Conservation (phyloP, 768 basidiomycete genomes). For the Hericium rajendrae region DNA sequence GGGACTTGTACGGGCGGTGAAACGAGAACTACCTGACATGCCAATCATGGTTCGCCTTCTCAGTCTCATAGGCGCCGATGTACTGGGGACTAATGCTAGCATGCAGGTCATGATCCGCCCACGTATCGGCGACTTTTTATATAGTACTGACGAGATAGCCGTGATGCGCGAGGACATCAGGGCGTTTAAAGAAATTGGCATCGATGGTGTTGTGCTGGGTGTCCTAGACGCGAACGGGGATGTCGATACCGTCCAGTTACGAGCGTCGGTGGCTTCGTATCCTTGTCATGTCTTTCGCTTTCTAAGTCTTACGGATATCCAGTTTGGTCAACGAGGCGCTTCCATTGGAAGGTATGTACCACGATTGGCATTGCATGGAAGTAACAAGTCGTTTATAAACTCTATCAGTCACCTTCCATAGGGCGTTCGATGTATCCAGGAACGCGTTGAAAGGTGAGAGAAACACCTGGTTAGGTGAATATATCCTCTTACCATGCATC, state of each 20-base stretch:
- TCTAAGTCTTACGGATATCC: background rate
- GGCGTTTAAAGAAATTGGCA: slow-evolving; percentile 44
- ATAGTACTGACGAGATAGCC: slow-evolving; percentile 51
- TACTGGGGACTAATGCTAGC: too few species aligned
- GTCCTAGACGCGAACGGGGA: slow-evolving; percentile 45
- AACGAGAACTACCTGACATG: slow-evolving; percentile 34
- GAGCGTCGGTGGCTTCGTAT: slow-evolving; percentile 32
- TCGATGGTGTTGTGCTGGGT: slow-evolving; percentile 62
- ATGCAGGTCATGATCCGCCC: slow-evolving; percentile 67
- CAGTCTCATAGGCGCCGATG: background rate
- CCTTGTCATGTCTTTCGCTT: background rate
- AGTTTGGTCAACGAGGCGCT: slow-evolving; percentile 50
- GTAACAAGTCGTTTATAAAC: background rate
- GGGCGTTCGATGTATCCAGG: slow-evolving; percentile 68
- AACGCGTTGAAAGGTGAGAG: slow-evolving; percentile 42
- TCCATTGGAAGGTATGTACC: slow-evolving; percentile 48
- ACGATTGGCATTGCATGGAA: too few species aligned
- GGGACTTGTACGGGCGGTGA: slow-evolving; percentile 58
- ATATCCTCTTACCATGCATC: background rate
- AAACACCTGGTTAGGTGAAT: background rate
- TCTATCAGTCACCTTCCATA: slow-evolving; percentile 60
- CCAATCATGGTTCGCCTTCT: slow-evolving; percentile 54
- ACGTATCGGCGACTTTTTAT: slow-evolving; percentile 70
- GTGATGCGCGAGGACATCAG: slow-evolving; percentile 72
- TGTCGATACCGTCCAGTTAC: slow-evolving; percentile 51